Conservation (phyloP, 108 stramenopile genomes). For the Skeletonema costatum region DNA sequence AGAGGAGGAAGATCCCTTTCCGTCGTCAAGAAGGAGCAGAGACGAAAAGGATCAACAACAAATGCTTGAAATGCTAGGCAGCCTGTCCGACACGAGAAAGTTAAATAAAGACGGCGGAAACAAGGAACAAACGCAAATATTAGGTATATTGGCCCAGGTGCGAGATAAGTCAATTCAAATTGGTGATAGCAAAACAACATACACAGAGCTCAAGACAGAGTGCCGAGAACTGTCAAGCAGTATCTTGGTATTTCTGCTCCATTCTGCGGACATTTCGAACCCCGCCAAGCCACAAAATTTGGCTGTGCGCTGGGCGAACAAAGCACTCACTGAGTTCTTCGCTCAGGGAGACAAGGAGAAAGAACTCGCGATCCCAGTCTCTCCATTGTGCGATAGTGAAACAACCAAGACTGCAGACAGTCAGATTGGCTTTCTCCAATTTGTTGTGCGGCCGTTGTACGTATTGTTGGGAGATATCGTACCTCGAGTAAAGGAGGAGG, state of each 20-base stretch:
- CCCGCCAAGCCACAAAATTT: conserved; percentile 56
- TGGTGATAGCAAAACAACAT: neutral
- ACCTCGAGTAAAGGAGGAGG: conserved; percentile 38
- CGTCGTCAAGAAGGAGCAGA: neutral
- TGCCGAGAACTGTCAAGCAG: neutral
- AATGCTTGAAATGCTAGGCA: neutral
- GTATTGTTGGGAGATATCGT: conserved; percentile 56
- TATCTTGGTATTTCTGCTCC: conserved; percentile 59
- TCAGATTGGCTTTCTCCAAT: conserved; percentile 86
- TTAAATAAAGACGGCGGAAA: neutral
- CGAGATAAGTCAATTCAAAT: neutral
- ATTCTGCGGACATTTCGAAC: conserved; percentile 81
- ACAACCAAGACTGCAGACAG: conserved; percentile 58
- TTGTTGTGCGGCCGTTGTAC: conserved; percentile 74
- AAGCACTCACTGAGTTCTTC: conserved; percentile 76
- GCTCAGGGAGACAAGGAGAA: conserved; percentile 77
- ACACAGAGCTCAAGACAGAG: neutral
- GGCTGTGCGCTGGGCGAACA: conserved; percentile 67
- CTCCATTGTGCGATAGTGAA: conserved; percentile 72
- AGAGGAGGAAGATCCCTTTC: neutral
- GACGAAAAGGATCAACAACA: conserved; percentile 8
- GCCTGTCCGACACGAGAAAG: neutral
- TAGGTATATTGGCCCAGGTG: neutral
- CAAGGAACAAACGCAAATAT: neutral
- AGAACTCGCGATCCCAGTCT: conserved; percentile 60